These are phyloP conservation scores for Ascochyta koolunga DNA, from an alignment of 2,329 filamentous ascomycete genomes.

Conservation along the genomic window DNA sequence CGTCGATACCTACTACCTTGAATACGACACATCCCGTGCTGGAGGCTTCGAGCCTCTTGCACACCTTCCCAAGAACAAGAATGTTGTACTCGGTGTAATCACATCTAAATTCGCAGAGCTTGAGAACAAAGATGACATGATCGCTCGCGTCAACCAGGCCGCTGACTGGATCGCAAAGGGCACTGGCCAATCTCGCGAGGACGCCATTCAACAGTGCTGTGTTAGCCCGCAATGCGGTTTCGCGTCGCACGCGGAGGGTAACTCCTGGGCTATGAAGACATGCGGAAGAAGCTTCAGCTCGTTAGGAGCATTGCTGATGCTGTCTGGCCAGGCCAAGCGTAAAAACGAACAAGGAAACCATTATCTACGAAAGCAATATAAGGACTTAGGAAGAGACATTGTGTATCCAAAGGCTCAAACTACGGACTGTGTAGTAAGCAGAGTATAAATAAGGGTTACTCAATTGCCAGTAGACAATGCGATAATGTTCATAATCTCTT, in stretches of 20 bases:
- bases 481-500: neutral
- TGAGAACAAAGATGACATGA: constrained; percentile 55
- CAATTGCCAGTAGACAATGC: neutral
- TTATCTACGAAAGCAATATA: neutral
- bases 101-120: constrained; percentile 55
- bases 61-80: constrained; percentile 54
- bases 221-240: constrained; percentile 48
- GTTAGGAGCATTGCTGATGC: constrained; percentile 75
- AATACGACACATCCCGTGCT: constrained; percentile 56
- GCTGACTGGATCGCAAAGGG: constrained; percentile 74
- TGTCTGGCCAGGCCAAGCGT: constrained; percentile 68
- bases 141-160: constrained; percentile 53
- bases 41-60: constrained; percentile 56
- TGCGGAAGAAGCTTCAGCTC: constrained; percentile 74
- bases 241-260: constrained; percentile 75
- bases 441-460: neutral
- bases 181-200: constrained; percentile 65
- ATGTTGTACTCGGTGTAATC: constrained; percentile 55
- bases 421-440: neutral
- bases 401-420: neutral
- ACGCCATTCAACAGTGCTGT: constrained; percentile 69
- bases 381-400: neutral
- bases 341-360: neutral
- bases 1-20: constrained; percentile 50
- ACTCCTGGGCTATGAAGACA: constrained; percentile 72